phyloP scores from a whole-genome alignment of 495 filamentous ascomycete genomes.

The Tetracladium marchalianum region DNA sequence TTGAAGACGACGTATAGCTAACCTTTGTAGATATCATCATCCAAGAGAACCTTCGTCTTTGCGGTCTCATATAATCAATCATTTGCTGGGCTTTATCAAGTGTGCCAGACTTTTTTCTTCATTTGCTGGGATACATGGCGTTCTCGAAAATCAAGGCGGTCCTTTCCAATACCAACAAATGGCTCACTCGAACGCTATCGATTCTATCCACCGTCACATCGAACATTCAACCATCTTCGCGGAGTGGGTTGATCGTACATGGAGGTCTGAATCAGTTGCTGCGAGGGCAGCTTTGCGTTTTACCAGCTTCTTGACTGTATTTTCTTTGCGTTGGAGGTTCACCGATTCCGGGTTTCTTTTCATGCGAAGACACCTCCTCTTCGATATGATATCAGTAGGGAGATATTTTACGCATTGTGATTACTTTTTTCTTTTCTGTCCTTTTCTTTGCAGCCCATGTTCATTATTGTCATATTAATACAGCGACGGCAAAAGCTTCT shows the following conservation, averaged over 20 bases:
- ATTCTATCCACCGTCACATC: conserved; percentile 1
- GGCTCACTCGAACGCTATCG: neutral
- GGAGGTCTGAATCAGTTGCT: conserved; percentile 21
- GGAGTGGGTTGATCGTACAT: too few species aligned
- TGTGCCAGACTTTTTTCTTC: conserved; percentile 7
- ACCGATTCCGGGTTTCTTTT: too few species aligned
- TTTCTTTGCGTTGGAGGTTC: conserved; percentile 32
- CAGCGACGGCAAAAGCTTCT: conserved; percentile 3
- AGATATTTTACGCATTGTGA: conserved; percentile 11
- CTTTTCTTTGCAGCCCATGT: conserved; percentile 10
- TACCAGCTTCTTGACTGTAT: conserved; percentile 21
- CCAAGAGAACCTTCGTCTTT: conserved; percentile 96
- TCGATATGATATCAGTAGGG: too few species aligned
- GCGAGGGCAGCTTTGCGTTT: conserved; percentile 36
- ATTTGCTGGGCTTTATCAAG: neutral
- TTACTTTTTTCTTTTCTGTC: conserved; percentile 11
- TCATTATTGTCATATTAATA: conserved; percentile 9
- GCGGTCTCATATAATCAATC: conserved; percentile 76
- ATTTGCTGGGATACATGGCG: conserved; percentile 17
- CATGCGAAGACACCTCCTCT: too few species aligned
- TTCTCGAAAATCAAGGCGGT: conserved; percentile 17
- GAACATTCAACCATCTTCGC: conserved; percentile 20
- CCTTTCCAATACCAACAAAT: conserved; percentile 21
- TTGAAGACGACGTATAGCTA: conserved; percentile 16
- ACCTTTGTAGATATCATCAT: conserved; percentile 85